phyloP scores from a whole-genome alignment of 2,329 filamentous ascomycete species.

The Xylaria sp. region DNA sequence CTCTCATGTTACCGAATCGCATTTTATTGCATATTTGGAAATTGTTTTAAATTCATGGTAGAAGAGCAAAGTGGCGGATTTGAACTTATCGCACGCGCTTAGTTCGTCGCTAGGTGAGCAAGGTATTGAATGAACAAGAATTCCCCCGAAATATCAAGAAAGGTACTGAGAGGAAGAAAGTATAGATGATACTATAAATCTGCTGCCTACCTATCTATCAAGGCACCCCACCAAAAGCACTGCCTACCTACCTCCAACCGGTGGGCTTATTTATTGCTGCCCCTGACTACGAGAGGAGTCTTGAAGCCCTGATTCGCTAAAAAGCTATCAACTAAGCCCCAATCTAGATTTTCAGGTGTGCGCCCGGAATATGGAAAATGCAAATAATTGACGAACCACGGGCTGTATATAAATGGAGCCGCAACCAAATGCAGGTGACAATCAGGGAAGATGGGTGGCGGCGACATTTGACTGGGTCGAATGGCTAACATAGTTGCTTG shows the following conservation, averaged over 20 bases:
- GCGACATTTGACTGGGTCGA: conserved; percentile 16
- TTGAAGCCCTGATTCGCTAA: conserved; percentile 38
- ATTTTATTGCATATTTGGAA: conserved; percentile 1
- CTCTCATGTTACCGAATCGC: conserved; percentile 6
- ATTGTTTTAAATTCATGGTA: not conserved
- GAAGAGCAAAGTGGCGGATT: not conserved
- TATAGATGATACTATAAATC: too few species aligned
- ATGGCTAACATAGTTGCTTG: not conserved
- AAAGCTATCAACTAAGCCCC: conserved; percentile 33
- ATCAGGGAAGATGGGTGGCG: conserved; percentile 14
- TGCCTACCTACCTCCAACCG: not conserved
- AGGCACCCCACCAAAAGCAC: not conserved
- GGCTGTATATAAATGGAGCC: conserved; percentile 10
- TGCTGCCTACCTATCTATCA: not conserved
- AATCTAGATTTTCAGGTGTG: conserved; percentile 11
- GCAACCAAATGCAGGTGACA: conserved; percentile 16
- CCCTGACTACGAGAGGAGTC: conserved; percentile 11
- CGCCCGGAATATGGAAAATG: conserved; percentile 15
- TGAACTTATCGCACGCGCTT: not conserved
- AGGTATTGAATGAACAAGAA: not conserved
- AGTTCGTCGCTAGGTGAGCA: not conserved
- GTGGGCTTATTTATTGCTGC: conserved; percentile 7
- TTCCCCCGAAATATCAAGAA: not conserved
- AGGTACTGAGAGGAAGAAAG: not conserved
- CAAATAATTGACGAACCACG: conserved; percentile 30